Base-by-base conservation (phyloP, 805 yeast genomes). In the Candida caryicola region DNA sequence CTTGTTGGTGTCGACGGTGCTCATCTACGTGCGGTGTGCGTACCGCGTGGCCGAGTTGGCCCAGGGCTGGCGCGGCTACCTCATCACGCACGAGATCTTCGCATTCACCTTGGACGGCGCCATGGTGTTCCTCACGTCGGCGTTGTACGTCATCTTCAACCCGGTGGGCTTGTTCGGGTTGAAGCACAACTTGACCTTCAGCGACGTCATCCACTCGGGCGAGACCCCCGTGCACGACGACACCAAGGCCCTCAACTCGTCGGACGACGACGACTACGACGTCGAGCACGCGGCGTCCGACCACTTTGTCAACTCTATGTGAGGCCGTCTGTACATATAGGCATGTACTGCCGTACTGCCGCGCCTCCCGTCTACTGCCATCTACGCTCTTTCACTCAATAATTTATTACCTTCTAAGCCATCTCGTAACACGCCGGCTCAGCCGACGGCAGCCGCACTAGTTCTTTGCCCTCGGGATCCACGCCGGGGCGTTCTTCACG, bases 1-100 rank as follows among this genome's bases (percentile, higher is more conserved):
- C 0, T 52, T 81, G 13, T 50, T 76, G 1, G n/a, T 60, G 3
- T 66, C 82, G 1, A 77, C 79, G 3, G 16, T 75, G 2, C 70
- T 78, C 30, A 70, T 87, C 17, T 81, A 75, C 45, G 65, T 77
- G 19, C 74, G 96, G 53, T 83, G 90, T 47, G 65, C 81, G 29
- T 87, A 85, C 60, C 74, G 95, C 54, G 71, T 85, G 21, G 71
- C 76, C 27, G 96, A 88, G 59, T 66, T 88, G 41, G 59, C 79
- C 2, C 78, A 80, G 52, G 91, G 90, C 10, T 85, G 90, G 83
- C 42, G 53, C 5, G 91, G 95, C 1, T 67, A 59, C 40, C 63
- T 88, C 49, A 82, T 85, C 34, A 65, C 70, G 2, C 59, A 60
- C 18, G 54, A 72, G 3, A 54, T 67, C 3, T 58, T 79, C 52